phyloP scores from a whole-genome alignment of 768 basidiomycete species.

The Cyclocybe aegerita region DNA sequence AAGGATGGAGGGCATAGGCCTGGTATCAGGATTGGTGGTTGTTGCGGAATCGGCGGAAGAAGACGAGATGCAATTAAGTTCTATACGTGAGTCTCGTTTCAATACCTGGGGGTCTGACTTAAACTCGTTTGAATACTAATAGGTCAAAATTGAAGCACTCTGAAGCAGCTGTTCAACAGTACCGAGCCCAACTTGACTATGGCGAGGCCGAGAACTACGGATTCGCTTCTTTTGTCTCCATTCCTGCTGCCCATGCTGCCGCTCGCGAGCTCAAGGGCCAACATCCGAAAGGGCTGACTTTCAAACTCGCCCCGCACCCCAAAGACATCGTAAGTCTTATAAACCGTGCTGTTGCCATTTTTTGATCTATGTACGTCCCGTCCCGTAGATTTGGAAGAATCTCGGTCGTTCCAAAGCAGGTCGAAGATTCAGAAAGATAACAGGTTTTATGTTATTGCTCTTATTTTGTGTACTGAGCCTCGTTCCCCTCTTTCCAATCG shows the following conservation, averaged over 20 bases:
- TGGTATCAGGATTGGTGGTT: slow-evolving; percentile 64
- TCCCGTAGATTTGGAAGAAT: slow-evolving; percentile 71
- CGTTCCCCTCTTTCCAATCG: slow-evolving; percentile 77
- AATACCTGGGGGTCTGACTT: background rate
- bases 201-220: slow-evolving; percentile 72
- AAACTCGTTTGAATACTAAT: background rate
- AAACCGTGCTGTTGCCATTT: background rate
- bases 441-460: slow-evolving; percentile 66
- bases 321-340: slow-evolving; percentile 26
- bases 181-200: slow-evolving; percentile 55
- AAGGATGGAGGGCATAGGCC: slow-evolving; percentile 70
- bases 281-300: slow-evolving; percentile 59
- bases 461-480: slow-evolving; percentile 80
- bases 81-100: slow-evolving; percentile 15
- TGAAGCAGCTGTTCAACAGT: slow-evolving; percentile 56
- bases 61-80: slow-evolving; percentile 66
- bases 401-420: slow-evolving; percentile 55
- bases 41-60: slow-evolving; percentile 65
- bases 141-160: slow-evolving; percentile 38
- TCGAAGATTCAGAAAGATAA: slow-evolving; percentile 47
- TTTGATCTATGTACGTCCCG: background rate
- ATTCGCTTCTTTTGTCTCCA: slow-evolving; percentile 72
- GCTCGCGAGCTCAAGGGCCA: slow-evolving; percentile 59
- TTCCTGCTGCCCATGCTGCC: slow-evolving; percentile 71
- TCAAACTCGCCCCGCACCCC: slow-evolving; percentile 68